Base-by-base conservation (phyloP, 2,329 filamentous ascomycete species). In the Alternaria consortialis region DNA sequence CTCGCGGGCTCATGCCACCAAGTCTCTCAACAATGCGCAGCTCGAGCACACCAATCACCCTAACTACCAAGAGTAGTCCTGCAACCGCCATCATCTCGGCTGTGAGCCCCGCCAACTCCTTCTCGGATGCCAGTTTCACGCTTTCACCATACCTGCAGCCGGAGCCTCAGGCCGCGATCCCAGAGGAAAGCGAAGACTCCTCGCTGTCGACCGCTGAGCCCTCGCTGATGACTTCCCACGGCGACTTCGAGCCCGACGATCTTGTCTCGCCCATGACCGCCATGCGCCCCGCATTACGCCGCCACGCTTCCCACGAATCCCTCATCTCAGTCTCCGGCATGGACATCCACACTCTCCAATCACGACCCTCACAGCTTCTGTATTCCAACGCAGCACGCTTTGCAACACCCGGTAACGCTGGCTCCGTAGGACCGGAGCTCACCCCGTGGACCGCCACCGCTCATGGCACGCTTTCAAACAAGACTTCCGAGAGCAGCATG, bases 241-340 rank as follows among this genome's bases (percentile, higher is more conserved):
- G 56, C 12, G 60, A 62, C n/a, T 60, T 66, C n/a, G 69, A 68
- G 31, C 61, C 61, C 76, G 46, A 79, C 78, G 54, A 76, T 65
- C 53, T 69, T 7, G 40, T 71, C 25, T 64, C 77, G 72, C 68
- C 67, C 37, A 78, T 73, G 27, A 64, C 64, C 6, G 67, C 67
- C 76, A 57, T 81, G 80, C 54, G 72, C 25, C 78, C 74, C 46
- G 77, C 79, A 2, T 78, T 94, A 4, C 90, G 87, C 40, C 89
- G 90, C 32, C 85, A 88, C 3, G 75, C 88, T 2, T 97, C 94
- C 1, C 93, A 97, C 69, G 94, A 97, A 75, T 97, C 92, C 17
- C 89, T 97, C 63, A 86, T 97, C 68, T 97, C 94, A 0, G 86
- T 97, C 2, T 88, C 90, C 0, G 93, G 93, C 2, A 90, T 97